phyloP scores from a whole-genome alignment of 345 rosid species.

The Ceriops decandra region DNA sequence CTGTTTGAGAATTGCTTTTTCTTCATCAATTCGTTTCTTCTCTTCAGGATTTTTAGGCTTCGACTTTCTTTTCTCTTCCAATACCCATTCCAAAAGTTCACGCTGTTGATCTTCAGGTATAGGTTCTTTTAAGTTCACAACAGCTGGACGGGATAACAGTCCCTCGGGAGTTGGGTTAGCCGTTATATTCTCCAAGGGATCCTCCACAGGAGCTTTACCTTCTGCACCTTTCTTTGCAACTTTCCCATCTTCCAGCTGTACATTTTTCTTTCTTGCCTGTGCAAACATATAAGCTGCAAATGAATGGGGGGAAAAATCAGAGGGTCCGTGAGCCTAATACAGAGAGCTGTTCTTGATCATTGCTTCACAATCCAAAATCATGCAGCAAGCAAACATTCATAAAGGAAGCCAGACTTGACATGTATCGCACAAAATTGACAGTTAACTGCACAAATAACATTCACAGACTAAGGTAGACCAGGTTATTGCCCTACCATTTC shows the following conservation, averaged over 20 bases:
- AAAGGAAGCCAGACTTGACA: neutral
- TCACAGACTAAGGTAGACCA: neutral
- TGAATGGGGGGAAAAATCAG: neutral
- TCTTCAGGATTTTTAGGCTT: conserved; percentile 48
- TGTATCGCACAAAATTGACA: neutral
- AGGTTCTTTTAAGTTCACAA: conserved; percentile 39
- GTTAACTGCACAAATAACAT: neutral
- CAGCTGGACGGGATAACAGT: conserved; percentile 20
- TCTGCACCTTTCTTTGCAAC: conserved; percentile 26
- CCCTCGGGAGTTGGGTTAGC: conserved; percentile 20
- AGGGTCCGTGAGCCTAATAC: neutral
- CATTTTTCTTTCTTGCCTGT: conserved; percentile 41
- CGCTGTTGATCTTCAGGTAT: conserved; percentile 65
- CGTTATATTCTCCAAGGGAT: conserved; percentile 14
- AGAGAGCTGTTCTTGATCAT: neutral
- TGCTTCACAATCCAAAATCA: neutral
- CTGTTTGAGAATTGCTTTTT: conserved; percentile 66
- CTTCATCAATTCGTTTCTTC: conserved; percentile 53
- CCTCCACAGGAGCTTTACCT: conserved; percentile 28
- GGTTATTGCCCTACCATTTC: neutral
- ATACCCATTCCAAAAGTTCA: conserved; percentile 65
- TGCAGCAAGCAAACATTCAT: neutral
- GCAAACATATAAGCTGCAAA: conserved; percentile 69
- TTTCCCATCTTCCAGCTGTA: conserved; percentile 15
- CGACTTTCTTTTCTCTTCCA: conserved; percentile 69